A percentile compares a stretch with the other conserved stretches of the same genome.
Evolutionary conservation across 2,329 filamentous ascomycete species (phyloP).

Genomic region (Scedosporium aurantiacum): DNA sequence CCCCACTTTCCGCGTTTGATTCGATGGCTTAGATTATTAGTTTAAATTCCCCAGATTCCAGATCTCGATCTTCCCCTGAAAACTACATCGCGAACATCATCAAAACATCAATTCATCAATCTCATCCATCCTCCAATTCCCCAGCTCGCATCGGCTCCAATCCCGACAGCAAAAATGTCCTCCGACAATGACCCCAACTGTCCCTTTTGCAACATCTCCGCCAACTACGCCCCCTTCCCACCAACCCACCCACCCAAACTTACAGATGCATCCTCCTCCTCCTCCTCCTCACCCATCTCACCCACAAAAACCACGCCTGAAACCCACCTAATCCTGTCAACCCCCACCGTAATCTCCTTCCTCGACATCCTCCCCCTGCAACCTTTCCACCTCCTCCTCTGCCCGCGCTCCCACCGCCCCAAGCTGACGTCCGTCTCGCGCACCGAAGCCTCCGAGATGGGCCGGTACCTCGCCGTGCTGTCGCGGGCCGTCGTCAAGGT

Average conservation of each 20-base stretch:
- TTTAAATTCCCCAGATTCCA: too few relatives aligned
- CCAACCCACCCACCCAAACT: constrained; percentile 30
- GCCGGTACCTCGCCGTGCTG: constrained; percentile 58
- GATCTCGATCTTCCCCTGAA: too few relatives aligned
- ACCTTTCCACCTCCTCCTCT: constrained; percentile 71
- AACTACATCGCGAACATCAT: too few relatives aligned
- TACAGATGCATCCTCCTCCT: constrained; percentile 10
- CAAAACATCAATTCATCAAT: too few relatives aligned
- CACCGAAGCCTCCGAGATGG: constrained; percentile 55
- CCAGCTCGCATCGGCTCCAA: constrained; percentile 21
- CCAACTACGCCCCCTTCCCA: constrained; percentile 35
- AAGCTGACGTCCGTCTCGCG: constrained; percentile 63
- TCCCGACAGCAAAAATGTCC: constrained; percentile 19
- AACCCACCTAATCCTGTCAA: constrained; percentile 64
- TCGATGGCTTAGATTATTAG: too few relatives aligned
- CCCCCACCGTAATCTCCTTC: constrained; percentile 69
- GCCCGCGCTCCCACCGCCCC: constrained; percentile 63
- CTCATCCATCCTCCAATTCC: not conserved
- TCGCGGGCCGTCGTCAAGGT: constrained; percentile 58
- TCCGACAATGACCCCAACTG: constrained; percentile 27
- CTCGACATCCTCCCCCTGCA: constrained; percentile 88
- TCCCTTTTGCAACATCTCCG: constrained; percentile 52
- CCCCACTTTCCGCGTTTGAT: too few relatives aligned
- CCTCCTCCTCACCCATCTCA: constrained; percentile 18
- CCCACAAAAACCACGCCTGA: constrained; percentile 26